These are phyloP conservation scores for Termitomyces sp. DNA, from an alignment of 768 basidiomycete genomes.

Conservation along the genomic window DNA sequence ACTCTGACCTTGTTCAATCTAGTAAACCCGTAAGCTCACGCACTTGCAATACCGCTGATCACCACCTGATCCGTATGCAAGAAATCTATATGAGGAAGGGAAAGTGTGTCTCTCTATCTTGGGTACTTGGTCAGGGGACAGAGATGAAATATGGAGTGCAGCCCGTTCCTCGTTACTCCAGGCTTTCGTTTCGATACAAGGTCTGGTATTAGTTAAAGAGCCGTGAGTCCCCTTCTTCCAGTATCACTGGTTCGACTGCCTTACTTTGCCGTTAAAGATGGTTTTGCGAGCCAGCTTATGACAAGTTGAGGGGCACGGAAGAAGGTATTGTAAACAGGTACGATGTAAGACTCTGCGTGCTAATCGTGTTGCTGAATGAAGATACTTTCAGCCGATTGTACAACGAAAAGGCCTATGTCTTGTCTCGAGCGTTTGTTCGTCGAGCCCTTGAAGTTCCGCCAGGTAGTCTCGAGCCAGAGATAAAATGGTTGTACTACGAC, in stretches of 20 bases:
- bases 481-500: slow-evolving; percentile 67
- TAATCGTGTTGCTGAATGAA: slow-evolving; percentile 1
- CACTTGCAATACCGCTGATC: neutral
- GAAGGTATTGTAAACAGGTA: slow-evolving; percentile 87
- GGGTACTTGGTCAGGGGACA: slow-evolving; percentile 90
- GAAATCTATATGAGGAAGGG: slow-evolving; percentile 92
- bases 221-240: slow-evolving; percentile 53
- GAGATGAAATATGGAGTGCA: slow-evolving; percentile 83
- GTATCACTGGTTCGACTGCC: slow-evolving; percentile 1
- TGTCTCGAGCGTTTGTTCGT: slow-evolving; percentile 87
- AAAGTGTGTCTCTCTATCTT: slow-evolving; percentile 91
- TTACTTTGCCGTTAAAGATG: slow-evolving; percentile 39
- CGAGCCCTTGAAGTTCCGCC: slow-evolving; percentile 81
- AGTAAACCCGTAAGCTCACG: slow-evolving; percentile 71
- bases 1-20: neutral
- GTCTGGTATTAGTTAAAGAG: slow-evolving; percentile 87
- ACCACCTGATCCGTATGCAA: slow-evolving; percentile 19
- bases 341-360: slow-evolving; percentile 3
- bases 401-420: slow-evolving; percentile 89
- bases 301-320: slow-evolving; percentile 85
- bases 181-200: slow-evolving; percentile 91
- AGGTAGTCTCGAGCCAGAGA: slow-evolving; percentile 64
- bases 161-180: slow-evolving; percentile 83
- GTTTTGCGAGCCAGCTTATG: slow-evolving; percentile 92
- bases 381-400: slow-evolving; percentile 70